Evolutionary conservation across 1,139 yeast genomes (phyloP).

Genomic region (Taphrina pruni): DNA sequence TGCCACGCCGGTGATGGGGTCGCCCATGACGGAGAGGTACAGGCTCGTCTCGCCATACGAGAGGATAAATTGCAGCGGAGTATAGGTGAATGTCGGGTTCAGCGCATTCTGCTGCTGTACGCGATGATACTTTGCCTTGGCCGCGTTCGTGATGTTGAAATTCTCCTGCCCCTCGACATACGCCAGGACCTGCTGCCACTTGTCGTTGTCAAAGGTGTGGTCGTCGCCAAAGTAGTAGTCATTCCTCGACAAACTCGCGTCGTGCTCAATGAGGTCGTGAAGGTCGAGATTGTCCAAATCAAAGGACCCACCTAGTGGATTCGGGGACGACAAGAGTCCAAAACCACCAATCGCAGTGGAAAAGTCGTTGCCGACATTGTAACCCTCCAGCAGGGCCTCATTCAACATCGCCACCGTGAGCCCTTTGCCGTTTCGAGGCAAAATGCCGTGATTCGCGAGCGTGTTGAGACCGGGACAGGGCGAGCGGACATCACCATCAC

Average conservation of each 20-base stretch:
- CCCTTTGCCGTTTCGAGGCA: slow-evolving; percentile 27
- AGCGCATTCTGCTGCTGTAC: slow-evolving; percentile 10
- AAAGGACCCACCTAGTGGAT: slow-evolving; percentile 24
- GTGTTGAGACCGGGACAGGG: slow-evolving; percentile 37
- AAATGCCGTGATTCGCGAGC: slow-evolving; percentile 35
- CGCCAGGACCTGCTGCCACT: slow-evolving; percentile 28
- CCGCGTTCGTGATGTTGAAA: slow-evolving; percentile 22
- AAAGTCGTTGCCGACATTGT: slow-evolving; percentile 34
- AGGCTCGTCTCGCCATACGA: slow-evolving; percentile 34
- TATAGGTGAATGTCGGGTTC: slow-evolving; percentile 30
- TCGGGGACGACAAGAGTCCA: slow-evolving; percentile 14
- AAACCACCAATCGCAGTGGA: slow-evolving; percentile 26
- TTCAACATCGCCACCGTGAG: slow-evolving; percentile 18
- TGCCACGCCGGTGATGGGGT: slow-evolving; percentile 30
- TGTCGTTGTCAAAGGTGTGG: slow-evolving; percentile 30
- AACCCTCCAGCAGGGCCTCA: slow-evolving; percentile 22
- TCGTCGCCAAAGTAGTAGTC: slow-evolving; percentile 26
- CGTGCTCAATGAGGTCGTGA: slow-evolving; percentile 35
- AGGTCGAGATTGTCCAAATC: slow-evolving; percentile 30
- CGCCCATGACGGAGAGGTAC: slow-evolving; percentile 34
- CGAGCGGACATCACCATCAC: slow-evolving; percentile 32
- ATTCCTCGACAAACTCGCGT: slow-evolving; percentile 20
- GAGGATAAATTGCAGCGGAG: slow-evolving; percentile 31
- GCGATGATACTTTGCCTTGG: slow-evolving; percentile 31
- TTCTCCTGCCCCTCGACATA: slow-evolving; percentile 13